These are phyloP conservation scores for Aspergillus pseudoviridinutans DNA, from an alignment of 2,329 filamentous ascomycete genomes.

Conservation along the genomic window DNA sequence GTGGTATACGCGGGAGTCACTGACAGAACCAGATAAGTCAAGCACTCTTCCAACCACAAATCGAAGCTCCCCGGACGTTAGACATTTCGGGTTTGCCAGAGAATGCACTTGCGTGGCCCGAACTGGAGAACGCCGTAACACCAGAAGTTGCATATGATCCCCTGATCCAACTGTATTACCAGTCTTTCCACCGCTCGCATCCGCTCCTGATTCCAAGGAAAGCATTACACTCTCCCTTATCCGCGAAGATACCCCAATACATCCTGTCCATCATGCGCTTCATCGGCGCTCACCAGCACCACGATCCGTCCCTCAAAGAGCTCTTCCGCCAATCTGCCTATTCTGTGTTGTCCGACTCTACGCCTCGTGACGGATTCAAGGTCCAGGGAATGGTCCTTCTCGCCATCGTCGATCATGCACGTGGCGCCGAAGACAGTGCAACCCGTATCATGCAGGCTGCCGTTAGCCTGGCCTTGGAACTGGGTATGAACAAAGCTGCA, in stretches of 20 bases:
- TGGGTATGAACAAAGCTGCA: constrained; percentile 65
- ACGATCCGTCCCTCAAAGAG: constrained; percentile 22
- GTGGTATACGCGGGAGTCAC: neutral
- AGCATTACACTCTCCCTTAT: constrained; percentile 19
- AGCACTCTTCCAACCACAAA: constrained; percentile 7
- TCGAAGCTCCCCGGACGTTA: constrained; percentile 2
- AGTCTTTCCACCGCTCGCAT: constrained; percentile 49
- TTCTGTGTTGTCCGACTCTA: constrained; percentile 5
- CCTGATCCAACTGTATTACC: constrained; percentile 47
- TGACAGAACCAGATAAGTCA: constrained; percentile 8
- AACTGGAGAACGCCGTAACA: neutral
- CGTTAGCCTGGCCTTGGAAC: constrained; percentile 64
- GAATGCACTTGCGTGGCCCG: constrained; percentile 2
- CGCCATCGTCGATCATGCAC: constrained; percentile 26
- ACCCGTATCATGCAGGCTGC: constrained; percentile 52
- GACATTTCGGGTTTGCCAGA: constrained; percentile 8
- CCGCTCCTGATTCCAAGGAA: constrained; percentile 48
- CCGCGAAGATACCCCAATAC: constrained; percentile 36
- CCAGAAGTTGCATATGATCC: constrained; percentile 18
- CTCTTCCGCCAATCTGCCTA: constrained; percentile 17
- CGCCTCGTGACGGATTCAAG: constrained; percentile 24
- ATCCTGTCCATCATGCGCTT: constrained; percentile 48
- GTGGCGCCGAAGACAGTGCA: constrained; percentile 22
- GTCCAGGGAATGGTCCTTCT: constrained; percentile 31
- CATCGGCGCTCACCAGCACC: constrained; percentile 49